A percentile compares a stretch with the other conserved stretches of the same genome.
Evolutionary conservation across 495 filamentous ascomycete genomes (phyloP).

Genomic region (Daldinia childiae): DNA sequence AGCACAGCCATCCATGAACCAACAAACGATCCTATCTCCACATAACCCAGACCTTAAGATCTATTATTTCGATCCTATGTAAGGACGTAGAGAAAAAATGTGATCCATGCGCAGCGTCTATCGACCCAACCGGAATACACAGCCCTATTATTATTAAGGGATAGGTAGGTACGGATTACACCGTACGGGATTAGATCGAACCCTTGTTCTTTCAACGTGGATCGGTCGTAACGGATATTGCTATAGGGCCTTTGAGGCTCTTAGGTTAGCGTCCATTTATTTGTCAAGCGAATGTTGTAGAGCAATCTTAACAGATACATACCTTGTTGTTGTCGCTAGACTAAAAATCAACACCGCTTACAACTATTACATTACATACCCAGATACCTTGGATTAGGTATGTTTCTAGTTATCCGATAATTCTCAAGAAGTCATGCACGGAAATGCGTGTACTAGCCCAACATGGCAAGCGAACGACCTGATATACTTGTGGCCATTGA

Average conservation of each 20-base stretch:
- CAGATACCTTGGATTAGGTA: background rate
- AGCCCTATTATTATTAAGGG: constrained; percentile 8
- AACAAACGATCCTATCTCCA: constrained; percentile 19
- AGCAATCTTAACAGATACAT: background rate
- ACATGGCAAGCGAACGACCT: constrained; percentile 46
- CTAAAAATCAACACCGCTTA: background rate
- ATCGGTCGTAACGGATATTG: background rate
- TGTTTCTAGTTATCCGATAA: background rate
- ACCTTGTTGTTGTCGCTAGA: background rate
- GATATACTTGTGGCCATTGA: constrained; percentile 70
- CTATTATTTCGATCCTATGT: constrained; percentile 2
- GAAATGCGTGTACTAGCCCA: background rate
- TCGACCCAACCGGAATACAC: background rate
- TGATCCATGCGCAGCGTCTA: constrained; percentile 3
- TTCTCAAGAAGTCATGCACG: constrained; percentile 19
- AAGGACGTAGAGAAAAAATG: background rate
- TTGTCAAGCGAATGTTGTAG: background rate
- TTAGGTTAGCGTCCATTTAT: background rate
- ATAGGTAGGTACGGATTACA: constrained; percentile 1
- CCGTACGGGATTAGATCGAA: no score
- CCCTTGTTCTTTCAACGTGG: background rate
- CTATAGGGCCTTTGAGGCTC: background rate
- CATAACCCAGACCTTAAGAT: background rate
- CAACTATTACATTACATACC: background rate
- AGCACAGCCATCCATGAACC: background rate